Evolutionary conservation across 2,329 filamentous ascomycete genomes (phyloP), one percentile per base, ranked within the genome.

Genomic region (Sarocladium kiliense): DNA sequence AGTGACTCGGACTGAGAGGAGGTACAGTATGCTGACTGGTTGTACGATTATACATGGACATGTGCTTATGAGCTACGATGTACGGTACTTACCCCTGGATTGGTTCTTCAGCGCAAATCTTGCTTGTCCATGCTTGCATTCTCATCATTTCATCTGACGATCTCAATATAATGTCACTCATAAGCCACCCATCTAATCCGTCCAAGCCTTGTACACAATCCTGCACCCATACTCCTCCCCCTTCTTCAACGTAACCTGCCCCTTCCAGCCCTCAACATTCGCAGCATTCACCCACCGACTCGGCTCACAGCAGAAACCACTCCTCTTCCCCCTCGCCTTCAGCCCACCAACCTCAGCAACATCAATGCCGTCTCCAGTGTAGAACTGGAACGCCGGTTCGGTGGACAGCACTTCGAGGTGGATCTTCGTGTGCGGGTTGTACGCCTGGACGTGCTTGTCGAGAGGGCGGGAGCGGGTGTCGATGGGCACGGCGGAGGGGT

Each of bases 381-480:
- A 97, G 74, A 97, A 96, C 71, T 97, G 93, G 78, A 97, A 97
- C 0, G 91, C 89, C 0, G 94, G 94, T 76, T 97, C 93, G 0
- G 93, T 97, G 75, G 89, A 94, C 65, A 85, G 77, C 5, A 96
- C 87, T 71, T 97, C 89, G 51, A 97, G 83, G 68, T 95, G 87
- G 61, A 97, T 79, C 59, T 84, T 83, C 26, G 85, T 87, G 51
- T 76, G 77, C 5, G 90, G 83, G 69, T 97, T 90, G 69, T 81
- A 81, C 57, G 94, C 88, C 23, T 81, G 76, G 45, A 89, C 82
- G 45, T 93, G 82, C 57, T 81, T 84, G 56, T 77, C 79, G 37
- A 96, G 76, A 1, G 88, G 81, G 56, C 73, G 61, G 44, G 63
- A 60, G 59, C 87, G 84, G 11, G 87, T 89, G 69, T 91, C 87